These are phyloP conservation scores for Canavalia gladiata DNA, from an alignment of 306 rosid species.

Conservation along the genomic window DNA sequence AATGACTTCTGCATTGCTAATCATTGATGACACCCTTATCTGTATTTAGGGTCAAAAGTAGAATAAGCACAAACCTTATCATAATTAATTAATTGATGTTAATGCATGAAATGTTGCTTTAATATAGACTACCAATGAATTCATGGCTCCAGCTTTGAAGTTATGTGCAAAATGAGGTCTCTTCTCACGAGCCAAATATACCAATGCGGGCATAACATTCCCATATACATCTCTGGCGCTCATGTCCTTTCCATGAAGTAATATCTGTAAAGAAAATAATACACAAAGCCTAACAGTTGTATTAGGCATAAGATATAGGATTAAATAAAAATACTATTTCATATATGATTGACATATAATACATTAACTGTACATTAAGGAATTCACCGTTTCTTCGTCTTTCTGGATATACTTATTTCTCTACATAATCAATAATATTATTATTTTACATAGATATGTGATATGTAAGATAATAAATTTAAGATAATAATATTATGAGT, in stretches of 20 bases:
- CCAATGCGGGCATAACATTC: constrained; percentile 68
- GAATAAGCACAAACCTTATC: background rate
- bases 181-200: constrained; percentile 89
- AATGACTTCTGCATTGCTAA: constrained; percentile 79
- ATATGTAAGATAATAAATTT: no score
- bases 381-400: no score
- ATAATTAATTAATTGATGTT: background rate
- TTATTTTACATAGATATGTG: no score
- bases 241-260: constrained; percentile 67
- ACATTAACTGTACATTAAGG: no score
- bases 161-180: constrained; percentile 76
- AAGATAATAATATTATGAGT: no score
- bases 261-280: constrained; percentile 52
- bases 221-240: constrained; percentile 65
- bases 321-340: background rate
- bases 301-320: background rate
- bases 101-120: background rate
- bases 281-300: background rate
- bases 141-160: constrained; percentile 96
- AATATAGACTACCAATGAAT: constrained; percentile 68
- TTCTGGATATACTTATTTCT: no score
- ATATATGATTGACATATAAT: background rate
- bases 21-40: constrained; percentile 87
- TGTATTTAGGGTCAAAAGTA: constrained; percentile 44
- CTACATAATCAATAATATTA: no score